These are phyloP conservation scores for Zostera marina DNA, from an alignment of 116 monocot species.

Conservation along the genomic window DNA sequence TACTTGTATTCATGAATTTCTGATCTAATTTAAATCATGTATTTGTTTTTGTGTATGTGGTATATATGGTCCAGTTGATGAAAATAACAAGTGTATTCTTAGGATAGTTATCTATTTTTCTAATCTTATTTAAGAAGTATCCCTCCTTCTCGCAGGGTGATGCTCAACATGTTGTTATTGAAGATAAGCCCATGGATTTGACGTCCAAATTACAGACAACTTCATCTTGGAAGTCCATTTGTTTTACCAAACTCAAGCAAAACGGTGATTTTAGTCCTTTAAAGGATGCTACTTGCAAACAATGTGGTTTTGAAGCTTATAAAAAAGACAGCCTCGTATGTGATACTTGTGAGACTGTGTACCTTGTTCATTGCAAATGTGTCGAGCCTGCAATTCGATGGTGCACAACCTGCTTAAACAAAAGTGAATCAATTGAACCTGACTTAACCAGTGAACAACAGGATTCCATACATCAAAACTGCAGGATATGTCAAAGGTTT, in stretches of 20 bases:
- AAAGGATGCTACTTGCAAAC: slow-evolving; percentile 29
- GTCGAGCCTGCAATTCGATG: slow-evolving; percentile 25
- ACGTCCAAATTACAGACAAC: neutral
- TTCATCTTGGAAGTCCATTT: slow-evolving; percentile 13
- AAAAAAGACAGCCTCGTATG: slow-evolving; percentile 33
- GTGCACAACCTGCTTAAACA: slow-evolving; percentile 26
- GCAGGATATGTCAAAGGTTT: slow-evolving; percentile 47
- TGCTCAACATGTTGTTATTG: neutral
- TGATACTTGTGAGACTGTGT: slow-evolving; percentile 41
- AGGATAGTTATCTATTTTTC: no score
- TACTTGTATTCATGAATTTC: neutral
- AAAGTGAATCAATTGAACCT: slow-evolving; percentile 6
- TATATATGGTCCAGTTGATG: neutral
- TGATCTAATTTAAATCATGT: neutral
- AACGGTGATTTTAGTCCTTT: slow-evolving; percentile 25
- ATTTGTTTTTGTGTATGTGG: neutral
- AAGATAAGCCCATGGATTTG: neutral
- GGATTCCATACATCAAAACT: slow-evolving; percentile 32
- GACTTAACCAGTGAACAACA: slow-evolving; percentile 4
- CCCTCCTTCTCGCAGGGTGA: neutral
- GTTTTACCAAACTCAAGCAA: slow-evolving; percentile 33
- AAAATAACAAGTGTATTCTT: no score
- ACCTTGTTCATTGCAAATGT: slow-evolving; percentile 54
- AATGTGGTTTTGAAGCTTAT: slow-evolving; percentile 35
- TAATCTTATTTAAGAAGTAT: neutral